Evolutionary conservation across 2,329 filamentous ascomycete genomes (phyloP).

Genomic region (Orbilia blumenaviensis): DNA sequence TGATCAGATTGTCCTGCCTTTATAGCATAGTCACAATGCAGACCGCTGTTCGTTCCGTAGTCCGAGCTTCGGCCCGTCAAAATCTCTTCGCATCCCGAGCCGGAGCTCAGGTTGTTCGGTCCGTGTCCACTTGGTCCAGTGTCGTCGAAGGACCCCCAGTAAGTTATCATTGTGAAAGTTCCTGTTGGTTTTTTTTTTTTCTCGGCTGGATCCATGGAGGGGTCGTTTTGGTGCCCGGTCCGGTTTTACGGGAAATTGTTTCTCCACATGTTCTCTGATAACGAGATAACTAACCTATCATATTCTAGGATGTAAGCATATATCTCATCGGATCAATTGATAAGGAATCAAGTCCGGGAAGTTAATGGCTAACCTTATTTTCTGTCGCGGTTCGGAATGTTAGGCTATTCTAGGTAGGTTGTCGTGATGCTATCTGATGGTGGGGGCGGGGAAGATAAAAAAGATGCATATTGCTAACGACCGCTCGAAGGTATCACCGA

Average conservation of each 20-base stretch:
- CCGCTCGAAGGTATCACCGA: constrained; percentile 46
- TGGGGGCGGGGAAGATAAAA: background rate
- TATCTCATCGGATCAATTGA: constrained; percentile 25
- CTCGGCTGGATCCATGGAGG: constrained; percentile 27
- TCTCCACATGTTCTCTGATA: constrained; percentile 44
- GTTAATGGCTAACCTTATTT: constrained; percentile 19
- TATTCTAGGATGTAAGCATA: constrained; percentile 61
- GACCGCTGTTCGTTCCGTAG: constrained; percentile 42
- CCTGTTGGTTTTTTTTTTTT: constrained; percentile 28
- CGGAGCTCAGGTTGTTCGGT: constrained; percentile 64
- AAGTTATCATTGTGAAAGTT: constrained; percentile 62
- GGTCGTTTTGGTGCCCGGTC: background rate
- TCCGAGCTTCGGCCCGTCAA: constrained; percentile 47
- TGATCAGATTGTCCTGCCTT: background rate
- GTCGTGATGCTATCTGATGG: constrained; percentile 7
- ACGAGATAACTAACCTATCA: constrained; percentile 48
- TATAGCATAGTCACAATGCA: constrained; percentile 41
- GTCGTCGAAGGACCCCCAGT: constrained; percentile 94
- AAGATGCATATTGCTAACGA: constrained; percentile 15
- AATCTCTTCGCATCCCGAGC: constrained; percentile 35
- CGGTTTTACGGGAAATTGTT: constrained; percentile 22
- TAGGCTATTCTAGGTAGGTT: constrained; percentile 64
- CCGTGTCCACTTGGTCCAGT: constrained; percentile 86
- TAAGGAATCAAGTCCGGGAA: background rate
- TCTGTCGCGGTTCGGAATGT: constrained; percentile 28